Evolutionary conservation across 139 green algal genomes (phyloP), one percentile per base, ranked within the genome.

Genomic region (Micractinium sp.): DNA sequence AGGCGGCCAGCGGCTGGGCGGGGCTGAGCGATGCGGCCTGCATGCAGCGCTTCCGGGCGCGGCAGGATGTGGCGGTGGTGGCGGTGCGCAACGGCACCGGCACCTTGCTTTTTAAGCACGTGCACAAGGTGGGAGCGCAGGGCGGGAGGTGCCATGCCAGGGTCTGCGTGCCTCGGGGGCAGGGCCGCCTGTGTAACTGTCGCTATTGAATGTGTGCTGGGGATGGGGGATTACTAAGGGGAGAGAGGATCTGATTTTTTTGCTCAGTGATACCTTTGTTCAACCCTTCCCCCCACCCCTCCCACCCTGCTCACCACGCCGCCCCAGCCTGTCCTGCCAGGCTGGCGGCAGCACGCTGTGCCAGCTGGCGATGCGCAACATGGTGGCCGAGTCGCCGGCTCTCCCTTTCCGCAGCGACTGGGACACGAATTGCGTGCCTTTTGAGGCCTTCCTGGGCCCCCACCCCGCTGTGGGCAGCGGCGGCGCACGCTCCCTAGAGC

Each of bases 351-450:
- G 20, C 79, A 91, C 88, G 1, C 33, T 91, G 20, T 91, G 88
- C 82, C 9, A 77, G 41, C 63, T 91, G 23, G 88, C 79, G 9
- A 63, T 81, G 14, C 73, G 15, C 7, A 91, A 91, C 47, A 91
- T 88, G 81, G 66, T 0, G 35, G 88, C 80, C 16, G 88, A 89
- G 41, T 75, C 67, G 14, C 60, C 74, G 0, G 18, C 20, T 19
- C 81, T 91, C 29, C 88, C 88, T 2, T 7, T 14, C 33, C 38
- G 82, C 3, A 85, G 14, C 16, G 88, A 91, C 47, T 91, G 88
- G 88, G 31, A 47, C n/a, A 91, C 82, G 31, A 91, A 91, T 41
- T 91, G 88, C 31, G 88, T 89, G 60, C 88, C 88, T 18, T 89
- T 27, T n/a, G 88, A 91, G 25, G 66, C 79, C 0, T 91, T 91